Base-by-base conservation (phyloP, 768 basidiomycete genomes). In the Leccinum obscurum region DNA sequence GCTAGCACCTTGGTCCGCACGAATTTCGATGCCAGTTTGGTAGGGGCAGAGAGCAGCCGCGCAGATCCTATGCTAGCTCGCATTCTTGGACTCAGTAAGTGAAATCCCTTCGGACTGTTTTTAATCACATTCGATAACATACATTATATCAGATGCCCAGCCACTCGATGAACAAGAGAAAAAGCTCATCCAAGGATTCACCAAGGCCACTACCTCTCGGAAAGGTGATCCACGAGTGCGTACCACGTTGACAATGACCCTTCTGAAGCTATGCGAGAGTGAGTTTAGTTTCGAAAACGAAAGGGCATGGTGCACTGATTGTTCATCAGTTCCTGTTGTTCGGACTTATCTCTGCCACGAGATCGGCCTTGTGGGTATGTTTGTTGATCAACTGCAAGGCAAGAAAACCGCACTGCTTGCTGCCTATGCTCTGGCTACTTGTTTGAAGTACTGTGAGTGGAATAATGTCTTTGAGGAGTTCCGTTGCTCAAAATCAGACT, bases 231-330 rank as follows among this genome's bases (percentile, higher is more conserved):
- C 55, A 14, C 59, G 53, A 20, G 70, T 62, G 22, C 70, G 69
- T 9, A 71, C 62, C 4, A 61, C 65, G 24, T 62, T 65, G 10
- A 70, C 69, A 2, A 44, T 69, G 56, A 71, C 70, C 0, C 22
- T 70, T 28, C 6, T 71, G 37, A 65, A 63, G n/a, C 50, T 70
- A 20, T 65, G 63, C 49, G 61, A 69, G 20, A 63, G 69, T 72
- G 11, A 30, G 62, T 44, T 2, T 28, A 14, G 3, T 24, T 39
- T 39, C 4, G 8, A 51, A 6, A 3, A 7, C 7, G 11, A 26
- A 39, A n/a, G n/a, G 1, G n/a, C 9, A 4, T 3, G n/a, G 8
- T 10, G 8, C 41, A 41, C 52, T 64, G 2, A 68, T 11, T 6
- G 30, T 52, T 39, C 26, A n/a, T 56, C 7, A 70, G 67, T 56